phyloP scores from a whole-genome alignment of 257 asterid genomes.

The Solanum dulcamara region DNA sequence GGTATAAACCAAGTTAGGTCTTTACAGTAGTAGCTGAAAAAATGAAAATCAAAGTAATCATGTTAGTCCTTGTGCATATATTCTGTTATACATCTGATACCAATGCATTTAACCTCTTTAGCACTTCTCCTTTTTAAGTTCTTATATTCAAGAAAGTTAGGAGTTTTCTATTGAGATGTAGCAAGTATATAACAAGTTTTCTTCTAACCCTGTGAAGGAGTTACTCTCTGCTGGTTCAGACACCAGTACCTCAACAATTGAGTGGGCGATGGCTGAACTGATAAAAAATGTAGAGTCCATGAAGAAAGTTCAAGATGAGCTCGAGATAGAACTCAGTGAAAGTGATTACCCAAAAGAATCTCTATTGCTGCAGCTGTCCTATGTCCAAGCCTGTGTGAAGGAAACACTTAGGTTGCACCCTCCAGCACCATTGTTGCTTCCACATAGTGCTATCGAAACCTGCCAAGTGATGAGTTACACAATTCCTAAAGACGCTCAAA shows the following conservation, averaged over 20 bases:
- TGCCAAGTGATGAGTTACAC: slow-evolving; percentile 24
- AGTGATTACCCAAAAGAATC: background rate
- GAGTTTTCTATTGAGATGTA: background rate
- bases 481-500: slow-evolving; percentile 21
- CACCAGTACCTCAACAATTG: slow-evolving; percentile 27
- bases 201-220: slow-evolving; percentile 4
- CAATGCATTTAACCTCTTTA: background rate
- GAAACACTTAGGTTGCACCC: slow-evolving; percentile 47
- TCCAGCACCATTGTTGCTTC: slow-evolving; percentile 28
- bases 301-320: slow-evolving; percentile 9
- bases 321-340: slow-evolving; percentile 4
- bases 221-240: slow-evolving; percentile 31
- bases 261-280: slow-evolving; percentile 27
- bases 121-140: background rate
- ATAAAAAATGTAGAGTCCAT: slow-evolving; percentile 9
- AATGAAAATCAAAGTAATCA: background rate
- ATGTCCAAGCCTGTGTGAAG: slow-evolving; percentile 27
- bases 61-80: background rate
- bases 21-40: background rate
- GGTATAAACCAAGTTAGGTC: background rate
- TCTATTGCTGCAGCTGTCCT: slow-evolving; percentile 5
- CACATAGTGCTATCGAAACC: slow-evolving; percentile 16
- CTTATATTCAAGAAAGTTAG: background rate
- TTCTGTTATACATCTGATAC: background rate
- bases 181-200: background rate